A percentile compares a stretch with the other conserved stretches of the same genome.
These are phyloP conservation scores for Raffaelea albimanens DNA, from an alignment of 2,329 filamentous ascomycete species.

Conservation along the genomic window DNA sequence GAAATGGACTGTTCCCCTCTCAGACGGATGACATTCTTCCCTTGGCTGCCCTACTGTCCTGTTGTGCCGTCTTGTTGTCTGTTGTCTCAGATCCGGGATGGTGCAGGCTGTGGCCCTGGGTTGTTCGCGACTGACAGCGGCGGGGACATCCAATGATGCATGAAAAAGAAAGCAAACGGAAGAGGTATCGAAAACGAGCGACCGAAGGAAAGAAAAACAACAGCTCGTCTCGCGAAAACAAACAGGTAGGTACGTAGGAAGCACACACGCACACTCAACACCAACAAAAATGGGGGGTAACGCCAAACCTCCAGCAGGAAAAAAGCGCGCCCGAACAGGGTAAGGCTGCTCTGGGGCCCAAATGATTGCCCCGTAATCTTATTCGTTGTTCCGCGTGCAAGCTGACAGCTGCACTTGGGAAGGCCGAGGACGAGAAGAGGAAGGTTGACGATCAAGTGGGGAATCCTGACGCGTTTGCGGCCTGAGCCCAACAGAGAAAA, in stretches of 20 bases:
- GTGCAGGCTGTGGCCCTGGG: too few species aligned
- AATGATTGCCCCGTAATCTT: background rate
- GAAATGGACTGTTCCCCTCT: slow-evolving; percentile 1
- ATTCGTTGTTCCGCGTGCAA: background rate
- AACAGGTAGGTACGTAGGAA: background rate
- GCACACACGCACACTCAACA: too few species aligned
- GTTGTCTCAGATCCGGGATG: too few species aligned
- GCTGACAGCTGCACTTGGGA: background rate
- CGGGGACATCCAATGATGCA: background rate
- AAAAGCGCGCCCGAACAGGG: background rate
- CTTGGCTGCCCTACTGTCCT: background rate
- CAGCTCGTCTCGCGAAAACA: background rate
- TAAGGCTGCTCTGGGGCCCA: background rate
- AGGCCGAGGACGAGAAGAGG: background rate
- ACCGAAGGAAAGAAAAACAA: background rate
- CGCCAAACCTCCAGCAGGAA: background rate
- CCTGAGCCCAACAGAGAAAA: too few species aligned
- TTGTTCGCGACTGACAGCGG: background rate
- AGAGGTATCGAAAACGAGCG: background rate
- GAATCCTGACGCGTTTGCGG: too few species aligned
- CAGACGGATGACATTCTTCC: background rate
- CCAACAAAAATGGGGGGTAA: background rate
- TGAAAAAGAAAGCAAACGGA: background rate
- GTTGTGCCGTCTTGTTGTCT: background rate
- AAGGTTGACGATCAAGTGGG: background rate